Base-by-base conservation (phyloP, 2,329 filamentous ascomycete genomes). In the Pleurostoma richardsiae region DNA sequence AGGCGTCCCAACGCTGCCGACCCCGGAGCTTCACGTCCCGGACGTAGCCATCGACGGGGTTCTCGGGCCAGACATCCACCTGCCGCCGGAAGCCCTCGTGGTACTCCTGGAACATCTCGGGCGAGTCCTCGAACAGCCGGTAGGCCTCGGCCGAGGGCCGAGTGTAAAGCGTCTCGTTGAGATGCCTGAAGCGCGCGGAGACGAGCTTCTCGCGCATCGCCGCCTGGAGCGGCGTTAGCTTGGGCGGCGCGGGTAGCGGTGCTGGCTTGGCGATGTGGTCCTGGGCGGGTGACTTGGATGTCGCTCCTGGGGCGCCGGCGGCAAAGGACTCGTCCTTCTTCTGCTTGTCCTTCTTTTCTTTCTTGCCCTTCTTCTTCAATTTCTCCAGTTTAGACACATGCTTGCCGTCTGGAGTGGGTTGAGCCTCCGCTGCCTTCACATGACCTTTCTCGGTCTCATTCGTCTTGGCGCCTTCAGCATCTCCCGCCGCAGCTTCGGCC, bases 101-200 rank as follows among this genome's bases (percentile, higher is more conserved):
- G 68, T 99, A 99, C 69, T 97, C 91, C 56, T 82, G 78, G 70
- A 97, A 99, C 78, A 97, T 91, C 62, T 95, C 89, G 0, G 94
- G 94, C 43, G 88, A 89, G 31, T 86, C 76, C 44, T 81, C 74
- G 72, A 99, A 97, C 28, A 97, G 82, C 43, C 78, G 71, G 56
- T 94, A 82, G n/a, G 94, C 88, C 54, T 94, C 83, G 33, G 76
- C 74, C 0, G 94, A 99, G 1, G 91, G 88, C 6, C 85, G 88
- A 4, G 92, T 97, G 72, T 99, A 99, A 10, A 99, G 83, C 0
- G 90, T 92, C 72, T 99, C 88, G 67, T 99, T 99, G 51, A 99
- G 83, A 68, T 97, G 90, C 53, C 94, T 90, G 79, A 99, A 99
- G 49, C 94, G 90, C 2, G 94, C 91, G 7, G 91, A 95, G 52